Percentiles rank a stretch among this genome's conserved stretches.
Evolutionary conservation across 441 rosid genomes (phyloP).

Genomic region (Mallotus japonicus): DNA sequence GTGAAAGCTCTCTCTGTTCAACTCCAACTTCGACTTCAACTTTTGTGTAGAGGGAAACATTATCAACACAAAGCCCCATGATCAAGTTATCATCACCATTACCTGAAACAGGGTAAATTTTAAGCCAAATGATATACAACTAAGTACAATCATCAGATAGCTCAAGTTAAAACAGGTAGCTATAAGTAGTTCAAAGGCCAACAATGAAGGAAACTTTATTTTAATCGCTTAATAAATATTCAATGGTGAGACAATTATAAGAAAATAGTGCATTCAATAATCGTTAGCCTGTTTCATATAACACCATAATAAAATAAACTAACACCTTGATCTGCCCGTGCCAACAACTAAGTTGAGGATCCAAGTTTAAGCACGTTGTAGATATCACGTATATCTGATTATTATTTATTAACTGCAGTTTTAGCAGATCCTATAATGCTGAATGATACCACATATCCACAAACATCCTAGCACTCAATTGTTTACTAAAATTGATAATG

Average conservation of each 20-base stretch:
- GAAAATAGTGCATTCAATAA: background rate
- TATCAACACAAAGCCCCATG: slow-evolving; percentile 79
- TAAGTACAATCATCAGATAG: slow-evolving; percentile 3
- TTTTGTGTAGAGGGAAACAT: slow-evolving; percentile 55
- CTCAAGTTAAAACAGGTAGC: slow-evolving; percentile 4
- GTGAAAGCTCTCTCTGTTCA: slow-evolving; percentile 67
- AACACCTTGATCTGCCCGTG: background rate
- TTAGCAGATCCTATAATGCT: background rate
- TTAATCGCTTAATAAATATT: background rate
- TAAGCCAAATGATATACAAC: slow-evolving; percentile 6
- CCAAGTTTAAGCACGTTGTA: slow-evolving; percentile 57
- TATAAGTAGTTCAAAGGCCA: background rate
- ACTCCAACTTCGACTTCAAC: slow-evolving; percentile 63
- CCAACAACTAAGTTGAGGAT: background rate
- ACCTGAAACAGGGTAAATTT: slow-evolving; percentile 43
- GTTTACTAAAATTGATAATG: background rate
- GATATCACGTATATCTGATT: slow-evolving; percentile 12
- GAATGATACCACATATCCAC: background rate
- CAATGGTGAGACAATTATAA: background rate
- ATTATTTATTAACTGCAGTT: no score
- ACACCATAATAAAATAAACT: slow-evolving; percentile 3
- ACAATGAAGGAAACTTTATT: background rate
- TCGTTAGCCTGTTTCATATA: background rate
- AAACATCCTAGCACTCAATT: slow-evolving; percentile 1
- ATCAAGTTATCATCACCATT: slow-evolving; percentile 80